phyloP scores from a whole-genome alignment of 768 basidiomycete species.

The Kwoniella mangroviensis region DNA sequence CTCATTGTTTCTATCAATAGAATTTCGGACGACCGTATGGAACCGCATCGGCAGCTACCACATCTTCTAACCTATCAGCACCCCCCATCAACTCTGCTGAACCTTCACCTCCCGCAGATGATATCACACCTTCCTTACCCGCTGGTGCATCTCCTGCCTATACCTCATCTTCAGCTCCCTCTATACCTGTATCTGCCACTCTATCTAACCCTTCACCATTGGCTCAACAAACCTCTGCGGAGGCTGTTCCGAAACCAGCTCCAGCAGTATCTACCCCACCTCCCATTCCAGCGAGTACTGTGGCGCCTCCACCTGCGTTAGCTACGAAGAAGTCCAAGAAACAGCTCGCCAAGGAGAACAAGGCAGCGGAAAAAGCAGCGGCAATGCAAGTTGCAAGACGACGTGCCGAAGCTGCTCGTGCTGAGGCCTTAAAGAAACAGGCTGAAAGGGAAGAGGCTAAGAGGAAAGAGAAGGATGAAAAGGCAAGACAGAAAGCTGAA shows the following conservation, averaged over 20 bases:
- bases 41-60: slow-evolving; percentile 42
- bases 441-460: slow-evolving; percentile 39
- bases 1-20: slow-evolving; percentile 13
- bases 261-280: slow-evolving; percentile 12
- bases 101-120: slow-evolving; percentile 39
- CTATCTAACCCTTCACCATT: slow-evolving; percentile 33
- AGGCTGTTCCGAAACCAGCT: background rate
- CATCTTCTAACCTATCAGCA: slow-evolving; percentile 43
- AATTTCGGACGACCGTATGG: slow-evolving; percentile 40
- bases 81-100: slow-evolving; percentile 41
- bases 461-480: slow-evolving; percentile 45
- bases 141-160: slow-evolving; percentile 30
- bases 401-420: slow-evolving; percentile 35
- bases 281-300: slow-evolving; percentile 20
- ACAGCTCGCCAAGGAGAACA: slow-evolving; percentile 50
- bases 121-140: slow-evolving; percentile 23
- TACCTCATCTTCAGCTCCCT: background rate
- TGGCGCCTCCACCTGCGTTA: slow-evolving; percentile 11
- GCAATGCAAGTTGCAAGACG: slow-evolving; percentile 33
- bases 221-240: slow-evolving; percentile 24
- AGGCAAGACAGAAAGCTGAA: slow-evolving; percentile 37
- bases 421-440: slow-evolving; percentile 39
- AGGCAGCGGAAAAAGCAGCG: slow-evolving; percentile 46
- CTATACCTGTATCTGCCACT: slow-evolving; percentile 13
- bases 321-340: slow-evolving; percentile 44